Conservation (phyloP, 176 grass and related monocot genomes). For the Bromus sterilis region DNA sequence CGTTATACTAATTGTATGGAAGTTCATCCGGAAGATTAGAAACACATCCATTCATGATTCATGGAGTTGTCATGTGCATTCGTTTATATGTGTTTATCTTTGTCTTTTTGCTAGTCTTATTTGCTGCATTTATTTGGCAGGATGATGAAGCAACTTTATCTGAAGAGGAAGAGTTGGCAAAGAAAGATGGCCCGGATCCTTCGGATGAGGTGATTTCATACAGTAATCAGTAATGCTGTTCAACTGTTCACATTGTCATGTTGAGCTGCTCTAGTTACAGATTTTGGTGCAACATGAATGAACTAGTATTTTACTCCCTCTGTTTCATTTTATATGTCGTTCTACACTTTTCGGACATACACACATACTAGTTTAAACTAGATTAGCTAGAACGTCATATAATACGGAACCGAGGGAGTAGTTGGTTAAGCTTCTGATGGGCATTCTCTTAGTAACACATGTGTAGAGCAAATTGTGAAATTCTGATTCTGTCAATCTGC, state of each 20-base stretch:
- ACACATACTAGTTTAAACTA: too few species aligned
- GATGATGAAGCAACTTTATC: constrained; percentile 93
- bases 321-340: too few species aligned
- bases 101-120: neutral
- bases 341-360: too few species aligned
- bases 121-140: constrained; percentile 34
- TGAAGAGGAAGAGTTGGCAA: constrained; percentile 95
- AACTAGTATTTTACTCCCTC: too few species aligned
- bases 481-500: neutral
- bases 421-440: neutral
- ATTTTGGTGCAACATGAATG: neutral
- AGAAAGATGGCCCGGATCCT: constrained; percentile 61
- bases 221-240: constrained; percentile 6
- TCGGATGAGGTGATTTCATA: constrained; percentile 50
- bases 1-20: neutral
- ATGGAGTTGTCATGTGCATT: constrained; percentile 1
- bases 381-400: too few species aligned
- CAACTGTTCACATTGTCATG: neutral
- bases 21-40: constrained; percentile 13
- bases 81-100: neutral
- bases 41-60: neutral
- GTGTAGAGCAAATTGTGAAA: neutral
- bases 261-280: constrained; percentile 2
- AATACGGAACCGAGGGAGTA: too few species aligned
- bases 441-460: neutral